phyloP scores from a whole-genome alignment of 192 early-diverging fungal genomes.

The Backusella australiensis region DNA sequence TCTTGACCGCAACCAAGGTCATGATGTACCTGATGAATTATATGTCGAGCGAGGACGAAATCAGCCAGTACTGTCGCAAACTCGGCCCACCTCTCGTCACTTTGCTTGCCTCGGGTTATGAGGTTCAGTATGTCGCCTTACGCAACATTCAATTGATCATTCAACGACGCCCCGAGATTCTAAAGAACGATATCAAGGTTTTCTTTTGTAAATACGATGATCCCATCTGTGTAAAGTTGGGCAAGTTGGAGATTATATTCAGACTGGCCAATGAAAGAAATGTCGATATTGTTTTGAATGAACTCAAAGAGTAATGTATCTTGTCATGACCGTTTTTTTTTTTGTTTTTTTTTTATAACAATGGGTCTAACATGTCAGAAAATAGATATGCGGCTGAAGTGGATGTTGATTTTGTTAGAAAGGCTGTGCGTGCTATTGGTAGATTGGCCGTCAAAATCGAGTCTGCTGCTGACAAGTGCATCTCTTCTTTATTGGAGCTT shows the following conservation, averaged over 20 bases:
- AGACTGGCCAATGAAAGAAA: slow-evolving; percentile 81
- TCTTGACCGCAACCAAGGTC: slow-evolving; percentile 81
- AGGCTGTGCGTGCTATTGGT: slow-evolving; percentile 96
- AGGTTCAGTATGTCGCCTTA: slow-evolving; percentile 97
- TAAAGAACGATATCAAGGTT: slow-evolving; percentile 93
- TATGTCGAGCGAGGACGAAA: slow-evolving; percentile 76
- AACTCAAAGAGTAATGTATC: slow-evolving; percentile 76
- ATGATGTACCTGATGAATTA: slow-evolving; percentile 96
- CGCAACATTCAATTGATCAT: slow-evolving; percentile 95
- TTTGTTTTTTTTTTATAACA: too few species aligned
- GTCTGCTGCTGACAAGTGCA: slow-evolving; percentile 80
- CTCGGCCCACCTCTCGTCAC: slow-evolving; percentile 94
- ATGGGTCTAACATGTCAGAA: too few species aligned
- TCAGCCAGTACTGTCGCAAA: slow-evolving; percentile 75
- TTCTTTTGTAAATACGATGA: slow-evolving; percentile 99
- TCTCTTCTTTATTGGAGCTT: slow-evolving; percentile 82
- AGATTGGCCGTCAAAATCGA: slow-evolving; percentile 96
- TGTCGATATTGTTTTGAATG: slow-evolving; percentile 84
- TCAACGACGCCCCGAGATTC: slow-evolving; percentile 84
- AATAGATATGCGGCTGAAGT: slow-evolving; percentile 88
- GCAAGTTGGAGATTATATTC: slow-evolving; percentile 95
- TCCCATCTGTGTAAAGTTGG: slow-evolving; percentile 97
- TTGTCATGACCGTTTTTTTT: too few species aligned
- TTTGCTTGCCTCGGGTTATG: slow-evolving; percentile 80
- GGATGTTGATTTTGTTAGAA: slow-evolving; percentile 97